Base-by-base conservation (phyloP, 2,329 filamentous ascomycete genomes). In the Exophiala lecanii-corni region DNA sequence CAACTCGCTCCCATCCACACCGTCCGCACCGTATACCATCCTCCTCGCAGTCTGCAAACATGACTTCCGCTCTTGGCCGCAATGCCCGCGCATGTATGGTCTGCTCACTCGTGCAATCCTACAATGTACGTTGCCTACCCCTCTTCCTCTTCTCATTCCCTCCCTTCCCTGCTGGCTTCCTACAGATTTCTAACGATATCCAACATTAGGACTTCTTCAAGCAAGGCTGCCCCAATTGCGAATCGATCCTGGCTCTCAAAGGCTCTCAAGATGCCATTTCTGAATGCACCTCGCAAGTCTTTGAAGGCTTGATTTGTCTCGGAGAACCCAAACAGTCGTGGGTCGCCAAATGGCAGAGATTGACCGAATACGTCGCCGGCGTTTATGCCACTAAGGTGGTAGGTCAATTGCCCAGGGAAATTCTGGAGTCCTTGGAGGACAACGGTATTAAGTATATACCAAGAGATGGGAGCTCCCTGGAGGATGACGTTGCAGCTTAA, bases 1-100 rank as follows among this genome's bases (percentile, higher is more conserved):
- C 37, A 18, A 18, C 19, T 37, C 35, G 6, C 23, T 26, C 23
- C 23, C 33, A 12, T 42, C 38, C 23, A 40, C 19, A 15, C 36
- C 31, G 9, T 47, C 25, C 21, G 18, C 10, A 4, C 21, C 20
- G 35, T 17, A 40, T 30, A 20, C 25, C 36, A 45, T n/a, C 32
- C n/a, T 39, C 12, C 25, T 13, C 30, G 17, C 9, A 17, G 7
- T 20, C 33, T 33, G 4, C 32, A 25, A 47, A 34, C 47, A 69
- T 66, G 53, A 67, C 71, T 55, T 70, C 74, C 43, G 84, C 81
- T 64, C 89, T 80, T 84, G 31, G 38, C 71, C 86, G 89, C 68
- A 82, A 86, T 64, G 78, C 94, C 56, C 89, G 92, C 68, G 92
- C 92, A 60, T 98, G 92, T 75, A 96, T 98, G 89, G 88, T 97